Percentiles rank a stretch among this genome's conserved stretches.
Conservation (phyloP, 179 eudicot species). For the Heliamphora pulchella region DNA sequence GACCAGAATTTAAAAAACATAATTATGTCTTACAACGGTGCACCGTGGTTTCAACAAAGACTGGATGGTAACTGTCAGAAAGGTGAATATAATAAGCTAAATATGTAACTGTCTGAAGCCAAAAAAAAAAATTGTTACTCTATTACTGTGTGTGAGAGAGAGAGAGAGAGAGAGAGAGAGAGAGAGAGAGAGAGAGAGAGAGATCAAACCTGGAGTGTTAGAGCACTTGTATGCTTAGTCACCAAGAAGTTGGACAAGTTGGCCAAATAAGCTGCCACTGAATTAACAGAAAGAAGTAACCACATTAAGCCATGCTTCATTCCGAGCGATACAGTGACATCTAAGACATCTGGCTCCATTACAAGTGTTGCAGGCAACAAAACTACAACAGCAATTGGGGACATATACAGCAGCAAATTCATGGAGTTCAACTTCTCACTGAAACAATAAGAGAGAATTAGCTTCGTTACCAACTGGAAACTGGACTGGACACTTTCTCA, state of each 20-base stretch:
- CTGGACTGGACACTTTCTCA: neutral
- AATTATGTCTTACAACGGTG: too few species aligned
- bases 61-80: too few species aligned
- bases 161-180: slow-evolving; percentile 12
- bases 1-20: too few species aligned
- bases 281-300: slow-evolving; percentile 61
- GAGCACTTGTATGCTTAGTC: slow-evolving; percentile 90
- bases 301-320: slow-evolving; percentile 56
- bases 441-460: slow-evolving; percentile 20
- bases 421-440: slow-evolving; percentile 96
- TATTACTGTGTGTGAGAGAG: neutral
- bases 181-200: slow-evolving; percentile 18
- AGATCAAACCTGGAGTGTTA: slow-evolving; percentile 74
- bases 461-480: neutral
- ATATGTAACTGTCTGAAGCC: too few species aligned
- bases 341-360: slow-evolving; percentile 75
- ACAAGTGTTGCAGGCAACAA: slow-evolving; percentile 65
- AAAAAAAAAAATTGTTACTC: too few species aligned
- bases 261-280: slow-evolving; percentile 79
- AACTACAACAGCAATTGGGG: slow-evolving; percentile 78
- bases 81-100: too few species aligned
- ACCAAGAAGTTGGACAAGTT: slow-evolving; percentile 91
- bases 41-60: too few species aligned
- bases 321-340: slow-evolving; percentile 49
- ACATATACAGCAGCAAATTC: slow-evolving; percentile 91